Conservation (phyloP, 345 rosid species). For the Diplotaxis tenuifolia region DNA sequence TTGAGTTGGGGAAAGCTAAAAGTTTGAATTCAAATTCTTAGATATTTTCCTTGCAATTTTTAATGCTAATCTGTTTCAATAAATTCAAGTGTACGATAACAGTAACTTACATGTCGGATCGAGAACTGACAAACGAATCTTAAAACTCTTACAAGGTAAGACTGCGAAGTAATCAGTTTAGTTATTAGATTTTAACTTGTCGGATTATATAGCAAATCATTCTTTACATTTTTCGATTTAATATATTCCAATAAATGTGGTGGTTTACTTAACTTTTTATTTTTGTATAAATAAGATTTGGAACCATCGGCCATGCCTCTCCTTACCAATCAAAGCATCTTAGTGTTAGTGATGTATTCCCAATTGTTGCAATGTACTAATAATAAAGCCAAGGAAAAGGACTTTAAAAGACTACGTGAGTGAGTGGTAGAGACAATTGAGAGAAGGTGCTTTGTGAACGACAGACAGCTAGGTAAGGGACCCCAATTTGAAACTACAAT, state of each 20-base stretch:
- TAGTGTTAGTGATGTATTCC: neutral
- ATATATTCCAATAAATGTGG: neutral
- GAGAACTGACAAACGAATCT: conserved; percentile 20
- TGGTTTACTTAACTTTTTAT: neutral
- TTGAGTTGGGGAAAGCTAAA: conserved; percentile 11
- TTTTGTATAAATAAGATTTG: neutral
- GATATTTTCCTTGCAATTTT: conserved; percentile 20
- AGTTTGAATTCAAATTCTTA: conserved; percentile 24
- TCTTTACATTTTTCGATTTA: neutral
- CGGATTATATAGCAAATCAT: neutral
- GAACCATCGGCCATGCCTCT: neutral
- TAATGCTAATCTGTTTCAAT: conserved; percentile 10
- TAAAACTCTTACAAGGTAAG: conserved; percentile 12
- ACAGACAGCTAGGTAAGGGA: conserved; percentile 33
- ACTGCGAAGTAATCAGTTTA: conserved; percentile 5
- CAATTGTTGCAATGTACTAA: conserved; percentile 13
- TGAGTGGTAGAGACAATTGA: conserved; percentile 26
- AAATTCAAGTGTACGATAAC: conserved; percentile 23
- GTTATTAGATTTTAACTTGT: conserved; percentile 16
- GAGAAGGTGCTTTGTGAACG: conserved; percentile 16
- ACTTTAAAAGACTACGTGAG: conserved; percentile 6
- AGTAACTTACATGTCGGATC: conserved; percentile 4
- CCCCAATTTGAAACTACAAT: conserved; percentile 24
- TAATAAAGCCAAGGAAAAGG: conserved; percentile 18
- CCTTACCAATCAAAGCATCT: conserved; percentile 12